Percentiles rank a stretch among this genome's conserved stretches.
Evolutionary conservation across 1,284 basidiomycete species (phyloP).

Genomic region (Leccinum idahoense): DNA sequence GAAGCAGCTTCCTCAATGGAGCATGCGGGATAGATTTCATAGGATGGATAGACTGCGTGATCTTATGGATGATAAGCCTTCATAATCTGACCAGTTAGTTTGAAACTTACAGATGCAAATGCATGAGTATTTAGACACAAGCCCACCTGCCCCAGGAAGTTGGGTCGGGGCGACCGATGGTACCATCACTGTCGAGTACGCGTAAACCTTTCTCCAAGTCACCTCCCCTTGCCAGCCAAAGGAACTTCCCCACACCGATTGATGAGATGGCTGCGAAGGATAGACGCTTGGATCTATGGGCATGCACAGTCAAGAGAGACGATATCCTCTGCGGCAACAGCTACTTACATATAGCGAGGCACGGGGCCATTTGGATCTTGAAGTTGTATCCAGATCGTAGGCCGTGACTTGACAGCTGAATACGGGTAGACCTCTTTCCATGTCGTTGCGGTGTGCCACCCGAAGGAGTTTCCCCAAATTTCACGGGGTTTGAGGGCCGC

Average conservation of each 20-base stretch:
- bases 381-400: constrained; percentile 3
- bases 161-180: constrained; percentile 5
- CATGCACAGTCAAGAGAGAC: constrained; percentile 4
- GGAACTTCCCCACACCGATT: constrained; percentile 14
- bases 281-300: constrained; percentile 36
- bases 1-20: constrained; percentile 3
- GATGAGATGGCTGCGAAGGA: constrained; percentile 17
- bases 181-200: constrained; percentile 9
- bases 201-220: constrained; percentile 19
- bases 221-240: constrained; percentile 17
- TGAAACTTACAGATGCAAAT: constrained; percentile 23
- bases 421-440: constrained; percentile 24
- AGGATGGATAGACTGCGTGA: constrained; percentile 23
- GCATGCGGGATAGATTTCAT: constrained; percentile 28
- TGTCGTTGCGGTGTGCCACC: constrained; percentile 17
- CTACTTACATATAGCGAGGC: constrained; percentile 32
- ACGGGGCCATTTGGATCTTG: constrained; percentile 5
- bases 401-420: constrained; percentile 5
- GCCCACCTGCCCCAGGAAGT: constrained; percentile 10
- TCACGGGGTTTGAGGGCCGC: constrained; percentile 1
- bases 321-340: neutral
- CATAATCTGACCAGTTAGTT: neutral
- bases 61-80: constrained; percentile 20
- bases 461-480: constrained; percentile 38
- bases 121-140: constrained; percentile 16